phyloP scores from a whole-genome alignment of 768 basidiomycete species.

The Termitomyces sp. region DNA sequence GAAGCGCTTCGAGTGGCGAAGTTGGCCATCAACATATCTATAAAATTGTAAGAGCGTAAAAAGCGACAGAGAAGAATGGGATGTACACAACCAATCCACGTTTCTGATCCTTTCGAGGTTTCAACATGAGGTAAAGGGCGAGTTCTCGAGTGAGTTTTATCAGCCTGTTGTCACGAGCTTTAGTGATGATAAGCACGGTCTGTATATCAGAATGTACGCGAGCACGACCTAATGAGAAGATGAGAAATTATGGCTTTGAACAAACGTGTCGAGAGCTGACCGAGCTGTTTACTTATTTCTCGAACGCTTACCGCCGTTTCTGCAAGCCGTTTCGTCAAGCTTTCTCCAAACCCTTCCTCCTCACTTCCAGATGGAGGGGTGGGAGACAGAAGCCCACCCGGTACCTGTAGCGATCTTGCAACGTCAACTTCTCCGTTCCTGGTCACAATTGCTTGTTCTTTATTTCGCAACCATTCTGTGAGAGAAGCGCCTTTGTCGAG shows the following conservation, averaged over 20 bases:
- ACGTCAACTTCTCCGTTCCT: conserved; percentile 39
- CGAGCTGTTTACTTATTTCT: conserved; percentile 98
- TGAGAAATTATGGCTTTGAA: background rate
- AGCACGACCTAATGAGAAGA: conserved; percentile 64
- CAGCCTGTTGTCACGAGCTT: conserved; percentile 93
- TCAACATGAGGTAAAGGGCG: conserved; percentile 93
- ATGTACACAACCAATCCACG: conserved; percentile 85
- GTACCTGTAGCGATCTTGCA: conserved; percentile 40
- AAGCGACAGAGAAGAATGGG: conserved; percentile 3
- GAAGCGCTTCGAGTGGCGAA: conserved; percentile 85
- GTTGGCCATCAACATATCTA: conserved; percentile 93
- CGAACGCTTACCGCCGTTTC: conserved; percentile 96
- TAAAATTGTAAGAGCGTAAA: background rate
- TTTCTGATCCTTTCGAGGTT: conserved; percentile 51
- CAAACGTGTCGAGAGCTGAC: conserved; percentile 35
- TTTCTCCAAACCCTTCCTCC: conserved; percentile 64
- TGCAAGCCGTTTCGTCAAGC: conserved; percentile 86
- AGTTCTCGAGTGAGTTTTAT: conserved; percentile 93
- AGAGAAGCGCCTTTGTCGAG: conserved; percentile 80
- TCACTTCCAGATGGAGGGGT: conserved; percentile 24
- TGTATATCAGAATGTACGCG: conserved; percentile 90
- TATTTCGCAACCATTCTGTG: conserved; percentile 62
- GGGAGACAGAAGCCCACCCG: conserved; percentile 7
- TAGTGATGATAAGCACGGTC: conserved; percentile 91
- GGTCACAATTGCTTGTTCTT: conserved; percentile 27